Conservation (phyloP, 2,329 filamentous ascomycete species). For the Fonsecaea nubica region DNA sequence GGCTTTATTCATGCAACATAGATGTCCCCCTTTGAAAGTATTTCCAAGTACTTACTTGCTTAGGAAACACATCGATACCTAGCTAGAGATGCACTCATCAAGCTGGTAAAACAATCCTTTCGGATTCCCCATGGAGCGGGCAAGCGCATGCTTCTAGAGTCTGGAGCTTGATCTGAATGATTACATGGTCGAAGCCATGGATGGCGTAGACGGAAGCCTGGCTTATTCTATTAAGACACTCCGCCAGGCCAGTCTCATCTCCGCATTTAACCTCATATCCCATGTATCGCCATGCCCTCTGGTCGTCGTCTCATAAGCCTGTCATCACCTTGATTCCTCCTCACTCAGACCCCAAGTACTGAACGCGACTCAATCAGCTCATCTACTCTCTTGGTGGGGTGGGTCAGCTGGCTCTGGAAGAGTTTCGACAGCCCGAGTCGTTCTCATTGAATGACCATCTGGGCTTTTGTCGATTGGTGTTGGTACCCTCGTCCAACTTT, state of each 20-base stretch:
- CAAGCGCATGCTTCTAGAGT: background rate
- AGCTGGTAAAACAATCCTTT: background rate
- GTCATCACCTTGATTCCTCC: background rate
- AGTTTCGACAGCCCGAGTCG: background rate
- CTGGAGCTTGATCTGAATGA: background rate
- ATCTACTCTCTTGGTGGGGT: background rate
- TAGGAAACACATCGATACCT: no score
- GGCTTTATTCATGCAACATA: no score
- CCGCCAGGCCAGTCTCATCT: background rate
- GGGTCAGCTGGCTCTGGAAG: background rate
- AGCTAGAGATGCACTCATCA: no score
- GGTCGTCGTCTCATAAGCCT: background rate
- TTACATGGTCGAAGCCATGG: background rate
- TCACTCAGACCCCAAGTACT: background rate
- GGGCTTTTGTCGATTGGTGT: background rate
- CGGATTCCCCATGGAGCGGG: background rate
- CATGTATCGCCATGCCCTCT: background rate
- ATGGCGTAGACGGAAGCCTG: background rate
- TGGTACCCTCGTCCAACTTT: background rate
- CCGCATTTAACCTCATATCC: background rate
- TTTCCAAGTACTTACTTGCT: no score
- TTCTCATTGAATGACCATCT: background rate
- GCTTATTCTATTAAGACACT: background rate
- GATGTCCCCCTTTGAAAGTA: no score
- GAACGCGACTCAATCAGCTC: background rate